phyloP scores from a whole-genome alignment of 768 basidiomycete genomes.

The Exsudoporus frostii region DNA sequence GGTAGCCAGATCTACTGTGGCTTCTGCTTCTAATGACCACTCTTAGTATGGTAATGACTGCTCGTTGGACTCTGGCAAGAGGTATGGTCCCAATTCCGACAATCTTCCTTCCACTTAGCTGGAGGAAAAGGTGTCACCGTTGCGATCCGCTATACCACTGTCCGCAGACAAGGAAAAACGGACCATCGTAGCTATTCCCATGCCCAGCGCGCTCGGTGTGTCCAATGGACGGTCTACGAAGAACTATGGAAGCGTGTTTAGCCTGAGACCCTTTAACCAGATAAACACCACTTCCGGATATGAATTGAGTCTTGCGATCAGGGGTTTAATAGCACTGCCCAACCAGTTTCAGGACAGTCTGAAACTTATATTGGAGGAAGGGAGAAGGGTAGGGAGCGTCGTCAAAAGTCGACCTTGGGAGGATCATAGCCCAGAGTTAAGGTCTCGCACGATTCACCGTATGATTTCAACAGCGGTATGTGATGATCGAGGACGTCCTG shows the following conservation, averaged over 20 bases:
- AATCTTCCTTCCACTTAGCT: background rate
- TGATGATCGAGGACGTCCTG: too few relatives aligned
- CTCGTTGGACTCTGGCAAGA: constrained; percentile 64
- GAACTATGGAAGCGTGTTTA: constrained; percentile 59
- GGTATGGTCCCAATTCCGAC: constrained; percentile 34
- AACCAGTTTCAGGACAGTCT: constrained; percentile 18
- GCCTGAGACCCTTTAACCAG: constrained; percentile 56
- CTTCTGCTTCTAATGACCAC: background rate
- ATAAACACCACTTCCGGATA: constrained; percentile 53
- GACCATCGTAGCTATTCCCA: constrained; percentile 37
- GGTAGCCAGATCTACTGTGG: constrained; percentile 32
- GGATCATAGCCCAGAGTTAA: background rate
- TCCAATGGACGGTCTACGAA: constrained; percentile 67
- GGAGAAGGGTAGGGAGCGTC: constrained; percentile 14
- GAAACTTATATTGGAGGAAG: constrained; percentile 25
- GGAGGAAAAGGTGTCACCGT: constrained; percentile 50
- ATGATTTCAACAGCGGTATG: too few relatives aligned
- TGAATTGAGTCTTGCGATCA: constrained; percentile 34
- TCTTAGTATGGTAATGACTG: constrained; percentile 58
- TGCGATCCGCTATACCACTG: constrained; percentile 68
- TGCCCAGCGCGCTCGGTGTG: constrained; percentile 55
- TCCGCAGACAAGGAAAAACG: constrained; percentile 63
- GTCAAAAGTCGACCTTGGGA: constrained; percentile 22
- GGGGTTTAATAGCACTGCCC: background rate
- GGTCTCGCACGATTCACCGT: background rate